These are phyloP conservation scores for Cytospora paraplurivora DNA, from an alignment of 2,329 filamentous ascomycete species.

Conservation along the genomic window DNA sequence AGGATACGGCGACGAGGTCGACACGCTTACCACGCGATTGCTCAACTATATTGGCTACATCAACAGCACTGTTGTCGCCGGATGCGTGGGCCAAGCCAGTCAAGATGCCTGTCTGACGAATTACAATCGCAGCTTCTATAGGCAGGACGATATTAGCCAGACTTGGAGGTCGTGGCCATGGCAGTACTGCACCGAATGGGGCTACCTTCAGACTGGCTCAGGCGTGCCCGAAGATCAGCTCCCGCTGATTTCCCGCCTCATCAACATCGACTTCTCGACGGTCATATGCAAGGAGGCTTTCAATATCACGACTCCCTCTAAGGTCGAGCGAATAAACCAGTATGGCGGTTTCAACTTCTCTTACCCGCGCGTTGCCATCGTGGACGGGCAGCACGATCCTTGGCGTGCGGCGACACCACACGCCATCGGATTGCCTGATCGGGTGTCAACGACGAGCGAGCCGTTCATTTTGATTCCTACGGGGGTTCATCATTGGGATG, in stretches of 20 bases:
- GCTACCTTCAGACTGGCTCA: slow-evolving; percentile 74
- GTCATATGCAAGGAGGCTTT: slow-evolving; percentile 68
- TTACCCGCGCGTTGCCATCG: slow-evolving; percentile 73
- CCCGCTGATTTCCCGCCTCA: slow-evolving; percentile 71
- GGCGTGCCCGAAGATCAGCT: slow-evolving; percentile 64
- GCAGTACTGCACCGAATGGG: slow-evolving; percentile 68
- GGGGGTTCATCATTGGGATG: slow-evolving; percentile 84
- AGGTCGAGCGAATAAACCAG: slow-evolving; percentile 71
- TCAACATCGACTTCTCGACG: slow-evolving; percentile 64
- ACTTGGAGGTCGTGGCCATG: slow-evolving; percentile 53
- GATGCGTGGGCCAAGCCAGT: slow-evolving; percentile 30
- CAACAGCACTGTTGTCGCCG: slow-evolving; percentile 35
- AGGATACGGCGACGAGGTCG: slow-evolving; percentile 44
- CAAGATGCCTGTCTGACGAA: slow-evolving; percentile 45
- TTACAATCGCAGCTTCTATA: slow-evolving; percentile 40
- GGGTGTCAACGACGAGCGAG: slow-evolving; percentile 63
- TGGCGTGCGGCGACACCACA: slow-evolving; percentile 78
- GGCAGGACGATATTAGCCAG: slow-evolving; percentile 41
- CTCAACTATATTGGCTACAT: slow-evolving; percentile 57
- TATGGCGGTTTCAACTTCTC: slow-evolving; percentile 73
- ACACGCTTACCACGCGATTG: slow-evolving; percentile 45
- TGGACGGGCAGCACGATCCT: slow-evolving; percentile 78
- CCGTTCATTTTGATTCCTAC: slow-evolving; percentile 73
- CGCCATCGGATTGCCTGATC: slow-evolving; percentile 58
- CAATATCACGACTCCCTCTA: slow-evolving; percentile 65